These are phyloP conservation scores for Candida nanaspora DNA, from an alignment of 805 yeast genomes.

Conservation along the genomic window DNA sequence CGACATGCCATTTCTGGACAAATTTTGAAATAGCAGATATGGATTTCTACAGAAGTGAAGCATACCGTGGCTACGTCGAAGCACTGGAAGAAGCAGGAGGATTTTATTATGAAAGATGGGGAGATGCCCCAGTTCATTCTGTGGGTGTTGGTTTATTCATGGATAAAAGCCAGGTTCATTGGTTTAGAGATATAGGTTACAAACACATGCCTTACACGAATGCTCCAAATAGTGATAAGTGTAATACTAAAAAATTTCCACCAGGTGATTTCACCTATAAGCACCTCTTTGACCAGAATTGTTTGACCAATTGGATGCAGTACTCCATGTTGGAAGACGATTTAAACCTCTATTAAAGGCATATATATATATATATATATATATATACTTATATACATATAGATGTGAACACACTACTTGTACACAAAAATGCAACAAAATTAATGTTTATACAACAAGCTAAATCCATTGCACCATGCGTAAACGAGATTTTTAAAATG, in stretches of 20 bases:
- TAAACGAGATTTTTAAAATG: no score
- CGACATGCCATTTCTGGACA: conserved; percentile 82
- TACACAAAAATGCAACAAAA: no score
- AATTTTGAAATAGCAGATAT: conserved; percentile 81
- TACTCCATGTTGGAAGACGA: conserved; percentile 27
- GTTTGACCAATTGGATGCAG: conserved; percentile 65
- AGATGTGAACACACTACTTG: background rate
- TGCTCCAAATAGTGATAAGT: conserved; percentile 56
- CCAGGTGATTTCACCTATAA: conserved; percentile 48
- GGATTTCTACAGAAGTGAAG: conserved; percentile 69
- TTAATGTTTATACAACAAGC: no score
- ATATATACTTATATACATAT: background rate
- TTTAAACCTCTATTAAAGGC: background rate
- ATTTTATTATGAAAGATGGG: conserved; percentile 89
- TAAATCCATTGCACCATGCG: no score
- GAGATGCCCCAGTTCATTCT: conserved; percentile 88
- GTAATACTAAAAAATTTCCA: conserved; percentile 35
- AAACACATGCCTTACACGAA: conserved; percentile 67
- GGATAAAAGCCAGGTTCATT: conserved; percentile 62
- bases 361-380: background rate
- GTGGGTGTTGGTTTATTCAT: conserved; percentile 68
- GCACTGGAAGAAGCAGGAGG: conserved; percentile 66
- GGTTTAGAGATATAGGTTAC: conserved; percentile 85
- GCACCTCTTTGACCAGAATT: conserved; percentile 58
- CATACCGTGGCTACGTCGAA: conserved; percentile 59